Base-by-base conservation (phyloP, 352 stramenopile species). In the Pythium biforme region DNA sequence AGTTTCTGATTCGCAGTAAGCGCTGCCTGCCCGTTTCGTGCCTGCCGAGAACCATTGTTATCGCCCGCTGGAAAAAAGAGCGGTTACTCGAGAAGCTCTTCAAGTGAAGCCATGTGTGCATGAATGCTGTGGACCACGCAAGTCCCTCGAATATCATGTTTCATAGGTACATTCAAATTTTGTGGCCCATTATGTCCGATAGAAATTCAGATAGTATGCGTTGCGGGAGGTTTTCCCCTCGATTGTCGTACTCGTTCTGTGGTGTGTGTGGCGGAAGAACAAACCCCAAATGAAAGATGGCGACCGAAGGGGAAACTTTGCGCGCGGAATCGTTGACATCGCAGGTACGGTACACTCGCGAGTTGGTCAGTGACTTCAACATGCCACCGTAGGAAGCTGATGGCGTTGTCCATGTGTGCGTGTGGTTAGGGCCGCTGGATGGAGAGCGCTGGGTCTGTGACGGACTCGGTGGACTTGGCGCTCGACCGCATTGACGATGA, bases 211-310 rank as follows among this genome's bases (percentile, higher is more conserved):
- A 39, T 4, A 6, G 14, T 59, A 66, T 66, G 3, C 5, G 8
- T 52, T 68, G 20, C 39, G 11, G 33, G 27, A 57, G 43, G 53
- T 59, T 10, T 51, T 11, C 0, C 33, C 26, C 23, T 31, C 15
- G 12, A 22, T 9, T 4, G 15, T 31, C 26, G 39, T 33, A 65
- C 56, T 62, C 43, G 51, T 64, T 70, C 63, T 64, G 63, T 70
- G 63, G 63, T 65, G 63, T 60, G 50, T 70, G 63, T 70, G 63
- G 51, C 63, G 63, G 40, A 70, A 70, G 63, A 56, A 55, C 56
- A 40, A 19, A 43, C 1, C 31, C 1, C 8, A 37, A 37, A 8
- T 5, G 31, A 1, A 43, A 43, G 9, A 43, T 43, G 37, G 37
- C 4, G 37, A 43, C 9, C 37, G 37, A 43, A 4, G 12, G 9